Conservation (phyloP, 345 rosid genomes). For the Arabidopsis thaliana region TAIR10.1 NC_003076.8:24558501-24559000, state of each 20-base stretch:
- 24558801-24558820: constrained; percentile 60
- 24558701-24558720: constrained; percentile 61
- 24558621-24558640: constrained; percentile 75
- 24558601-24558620: constrained; percentile 76
- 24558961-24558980: constrained; percentile 49
- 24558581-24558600: constrained; percentile 51
- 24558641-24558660: constrained; percentile 75
- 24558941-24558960: constrained; percentile 47
- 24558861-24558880: not conserved
- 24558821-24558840: constrained; percentile 51
- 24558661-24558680: constrained; percentile 48
- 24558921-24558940: not conserved
- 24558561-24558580: not conserved
- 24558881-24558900: not conserved
- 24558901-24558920: not conserved
- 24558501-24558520: constrained; percentile 44
- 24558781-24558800: constrained; percentile 53
- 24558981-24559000: constrained; percentile 58
- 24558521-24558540: constrained; percentile 48
- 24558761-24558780: constrained; percentile 59
- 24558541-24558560: constrained; percentile 27
- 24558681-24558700: constrained; percentile 55
- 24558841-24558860: constrained; percentile 54
- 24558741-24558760: constrained; percentile 58
- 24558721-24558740: constrained; percentile 61